phyloP scores from a whole-genome alignment of 495 filamentous ascomycete genomes.

The Annulohypoxylon bovei region DNA sequence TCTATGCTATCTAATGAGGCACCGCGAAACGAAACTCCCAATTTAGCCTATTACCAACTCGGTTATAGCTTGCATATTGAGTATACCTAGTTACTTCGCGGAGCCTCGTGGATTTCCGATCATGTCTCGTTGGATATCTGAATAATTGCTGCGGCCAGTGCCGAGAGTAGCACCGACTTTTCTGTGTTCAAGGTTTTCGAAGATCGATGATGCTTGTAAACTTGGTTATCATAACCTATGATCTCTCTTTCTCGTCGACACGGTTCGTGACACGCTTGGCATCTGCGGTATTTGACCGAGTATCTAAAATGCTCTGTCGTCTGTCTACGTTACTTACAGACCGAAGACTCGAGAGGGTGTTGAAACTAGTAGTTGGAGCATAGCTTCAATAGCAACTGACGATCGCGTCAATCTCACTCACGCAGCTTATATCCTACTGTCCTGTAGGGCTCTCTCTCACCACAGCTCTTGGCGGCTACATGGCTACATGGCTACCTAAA shows the following conservation, averaged over 20 bases:
- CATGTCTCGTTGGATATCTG: constrained; percentile 27
- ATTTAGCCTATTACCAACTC: constrained; percentile 42
- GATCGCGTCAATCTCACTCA: constrained; percentile 9
- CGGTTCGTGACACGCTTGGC: constrained; percentile 36
- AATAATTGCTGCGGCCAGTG: constrained; percentile 24
- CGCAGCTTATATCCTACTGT: too few species aligned
- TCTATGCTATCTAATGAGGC: constrained; percentile 11
- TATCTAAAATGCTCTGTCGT: constrained; percentile 16
- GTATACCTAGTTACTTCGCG: constrained; percentile 24
- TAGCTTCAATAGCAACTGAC: constrained; percentile 6
- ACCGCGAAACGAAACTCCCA: constrained; percentile 4
- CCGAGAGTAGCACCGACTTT: constrained; percentile 40
- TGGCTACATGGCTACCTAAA: constrained; percentile 1
- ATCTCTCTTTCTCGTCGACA: constrained; percentile 13
- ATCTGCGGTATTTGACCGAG: constrained; percentile 37
- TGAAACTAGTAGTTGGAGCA: background rate
- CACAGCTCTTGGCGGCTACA: constrained; percentile 17
- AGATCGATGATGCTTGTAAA: constrained; percentile 23
- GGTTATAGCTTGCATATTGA: constrained; percentile 35
- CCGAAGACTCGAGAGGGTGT: constrained; percentile 16
- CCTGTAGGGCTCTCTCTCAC: constrained; percentile 7
- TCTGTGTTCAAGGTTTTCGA: constrained; percentile 13
- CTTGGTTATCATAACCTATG: constrained; percentile 15
- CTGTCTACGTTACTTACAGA: constrained; percentile 15
- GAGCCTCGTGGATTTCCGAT: constrained; percentile 37